A percentile compares a stretch with the other conserved stretches of the same genome.
Conservation (phyloP, 106 monocot species). For the Allium fistulosum region DNA sequence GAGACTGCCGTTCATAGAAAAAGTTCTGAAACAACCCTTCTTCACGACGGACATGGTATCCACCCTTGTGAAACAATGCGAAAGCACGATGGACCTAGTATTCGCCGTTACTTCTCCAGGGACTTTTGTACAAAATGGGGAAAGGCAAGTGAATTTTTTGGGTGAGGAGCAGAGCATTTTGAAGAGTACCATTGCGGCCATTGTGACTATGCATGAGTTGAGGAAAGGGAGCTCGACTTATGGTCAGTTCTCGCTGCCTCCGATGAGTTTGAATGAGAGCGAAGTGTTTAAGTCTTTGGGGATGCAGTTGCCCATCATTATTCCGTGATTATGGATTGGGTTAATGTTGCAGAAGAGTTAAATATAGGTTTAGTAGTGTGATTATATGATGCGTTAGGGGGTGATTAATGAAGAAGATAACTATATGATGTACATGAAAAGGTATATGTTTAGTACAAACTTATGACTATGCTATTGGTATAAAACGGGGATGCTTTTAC, state of each 20-base stretch:
- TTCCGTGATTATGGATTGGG: constrained; percentile 4
- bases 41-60: constrained; percentile 84
- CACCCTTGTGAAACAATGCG: constrained; percentile 66
- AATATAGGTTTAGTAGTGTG: too few relatives aligned
- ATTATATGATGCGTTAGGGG: too few relatives aligned
- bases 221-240: constrained; percentile 81
- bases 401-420: too few relatives aligned
- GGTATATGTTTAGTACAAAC: too few relatives aligned
- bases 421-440: too few relatives aligned
- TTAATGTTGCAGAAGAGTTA: too few relatives aligned
- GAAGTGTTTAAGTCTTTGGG: constrained; percentile 26
- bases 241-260: constrained; percentile 75
- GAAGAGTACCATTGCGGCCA: constrained; percentile 64
- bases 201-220: constrained; percentile 67
- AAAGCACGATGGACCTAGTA: constrained; percentile 51
- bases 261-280: constrained; percentile 37
- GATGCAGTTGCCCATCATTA: constrained; percentile 33
- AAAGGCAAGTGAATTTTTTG: not conserved
- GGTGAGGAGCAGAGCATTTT: constrained; percentile 41
- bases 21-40: constrained; percentile 79
- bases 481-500: too few relatives aligned
- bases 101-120: constrained; percentile 15
- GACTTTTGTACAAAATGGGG: not conserved
- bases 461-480: too few relatives aligned
- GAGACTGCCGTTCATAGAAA: constrained; percentile 73